Base-by-base conservation (phyloP, 169 alveolate genomes). In the Eimeria falciformis region DNA sequence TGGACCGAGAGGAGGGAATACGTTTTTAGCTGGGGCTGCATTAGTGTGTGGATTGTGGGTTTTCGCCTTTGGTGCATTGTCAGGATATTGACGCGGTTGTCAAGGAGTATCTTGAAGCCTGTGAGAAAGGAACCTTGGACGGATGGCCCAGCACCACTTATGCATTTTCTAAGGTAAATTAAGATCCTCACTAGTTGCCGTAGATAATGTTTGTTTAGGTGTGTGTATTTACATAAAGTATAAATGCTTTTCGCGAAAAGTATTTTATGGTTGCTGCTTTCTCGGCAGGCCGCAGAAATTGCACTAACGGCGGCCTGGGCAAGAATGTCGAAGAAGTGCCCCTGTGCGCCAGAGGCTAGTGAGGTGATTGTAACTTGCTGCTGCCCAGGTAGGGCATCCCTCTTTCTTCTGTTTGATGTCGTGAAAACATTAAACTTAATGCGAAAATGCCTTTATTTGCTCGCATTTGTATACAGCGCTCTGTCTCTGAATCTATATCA, bases 381-480 rank as follows among this genome's bases (percentile, higher is more conserved):
- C 91, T 83, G 91, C 58, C 91, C 91, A 1, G 91, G 91, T 58
- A 55, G 14, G 82, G 27, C 53, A 33, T 69, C 12, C 53, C 46
- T 21, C 11, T 5, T 77, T n/a, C 3, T 5, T 18, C 45, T n/a
- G n/a, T 5, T 33, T 46, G 4, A 0, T 47, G 84, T 29, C 25
- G 0, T 2, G 40, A 33, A 33, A 14, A 66, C 29, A 71, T 1
- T 66, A n/a, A 12, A 62, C 25, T 62, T 0, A 12, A 21, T 62
- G 33, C 6, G 1, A n/a, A n/a, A 21, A 0, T 17, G 75, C 43
- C 6, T 62, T 25, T 21, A n/a, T 7, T 62, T 17, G 75, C 25
- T 21, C 40, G 0, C 82, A 37, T 21, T 1, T 1, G 21, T 27
- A 14, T 69, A 11, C 53, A 69, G 23, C 7, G 0, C 21, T 29